Percentiles rank a stretch among this genome's conserved stretches.
These are phyloP conservation scores for Rhodotorula toruloides DNA, from an alignment of 768 basidiomycete species.

Conservation along the genomic window DNA sequence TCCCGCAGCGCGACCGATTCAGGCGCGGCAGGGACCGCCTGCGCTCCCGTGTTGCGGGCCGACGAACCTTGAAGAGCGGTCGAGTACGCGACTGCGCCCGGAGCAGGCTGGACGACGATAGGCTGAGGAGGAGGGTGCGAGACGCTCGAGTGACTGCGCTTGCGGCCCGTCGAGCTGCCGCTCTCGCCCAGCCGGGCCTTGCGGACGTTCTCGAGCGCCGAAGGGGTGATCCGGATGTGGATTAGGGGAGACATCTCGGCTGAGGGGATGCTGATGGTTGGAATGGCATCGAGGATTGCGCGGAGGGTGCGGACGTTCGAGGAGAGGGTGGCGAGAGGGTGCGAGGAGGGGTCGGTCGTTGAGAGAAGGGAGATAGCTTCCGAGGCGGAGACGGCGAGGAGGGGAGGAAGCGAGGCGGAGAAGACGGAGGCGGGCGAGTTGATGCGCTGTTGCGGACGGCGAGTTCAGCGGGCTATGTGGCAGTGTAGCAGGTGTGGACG, in stretches of 20 bases:
- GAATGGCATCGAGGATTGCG: conserved; percentile 71
- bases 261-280: conserved; percentile 74
- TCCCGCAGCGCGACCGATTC: conserved; percentile 37
- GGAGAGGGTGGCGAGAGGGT: conserved; percentile 64
- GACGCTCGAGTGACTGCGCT: conserved; percentile 46
- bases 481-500: background rate
- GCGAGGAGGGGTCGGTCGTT: conserved; percentile 42
- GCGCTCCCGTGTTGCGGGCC: background rate
- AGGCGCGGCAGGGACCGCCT: background rate
- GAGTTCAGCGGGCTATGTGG: conserved; percentile 16
- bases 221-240: conserved; percentile 63
- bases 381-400: conserved; percentile 80
- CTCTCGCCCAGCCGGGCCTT: conserved; percentile 40
- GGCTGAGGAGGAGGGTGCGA: conserved; percentile 53
- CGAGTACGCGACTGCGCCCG: conserved; percentile 34
- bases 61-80: conserved; percentile 42
- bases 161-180: conserved; percentile 42
- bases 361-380: conserved; percentile 76
- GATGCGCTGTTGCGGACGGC: conserved; percentile 61
- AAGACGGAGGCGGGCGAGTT: conserved; percentile 93
- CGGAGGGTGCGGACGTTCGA: conserved; percentile 75
- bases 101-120: conserved; percentile 18
- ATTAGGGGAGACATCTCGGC: conserved; percentile 82
- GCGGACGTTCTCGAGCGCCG: conserved; percentile 39
- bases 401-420: conserved; percentile 86